These are phyloP conservation scores for Skeletonema grethae DNA, from an alignment of 108 stramenopile species.

Conservation along the genomic window DNA sequence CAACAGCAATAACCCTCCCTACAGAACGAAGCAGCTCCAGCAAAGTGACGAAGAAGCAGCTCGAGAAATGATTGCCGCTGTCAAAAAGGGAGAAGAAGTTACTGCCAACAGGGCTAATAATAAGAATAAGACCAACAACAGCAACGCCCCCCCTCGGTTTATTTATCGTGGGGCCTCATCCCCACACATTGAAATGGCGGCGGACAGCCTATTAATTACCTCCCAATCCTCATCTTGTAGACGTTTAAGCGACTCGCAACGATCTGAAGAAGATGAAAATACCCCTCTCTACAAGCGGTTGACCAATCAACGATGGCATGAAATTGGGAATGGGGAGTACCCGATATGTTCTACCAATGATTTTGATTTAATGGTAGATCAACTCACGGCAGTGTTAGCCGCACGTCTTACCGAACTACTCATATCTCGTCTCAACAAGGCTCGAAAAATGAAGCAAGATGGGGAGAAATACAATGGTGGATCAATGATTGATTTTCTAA, in stretches of 20 bases:
- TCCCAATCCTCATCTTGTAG: not conserved
- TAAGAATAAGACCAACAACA: not conserved
- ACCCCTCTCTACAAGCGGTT: not conserved
- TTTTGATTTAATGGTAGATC: slow-evolving; percentile 39
- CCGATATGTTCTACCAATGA: slow-evolving; percentile 20
- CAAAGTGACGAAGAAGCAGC: no score
- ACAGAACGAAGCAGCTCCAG: no score
- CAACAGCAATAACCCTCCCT: not conserved
- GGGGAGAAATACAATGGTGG: not conserved
- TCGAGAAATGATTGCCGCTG: no score
- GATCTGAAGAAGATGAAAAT: not conserved
- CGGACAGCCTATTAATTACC: not conserved
- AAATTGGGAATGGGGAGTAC: slow-evolving; percentile 30
- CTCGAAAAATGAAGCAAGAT: slow-evolving; percentile 2
- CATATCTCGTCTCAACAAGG: not conserved
- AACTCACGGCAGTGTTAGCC: slow-evolving; percentile 23
- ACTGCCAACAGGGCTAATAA: not conserved
- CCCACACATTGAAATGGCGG: not conserved
- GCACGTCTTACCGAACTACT: slow-evolving; percentile 24
- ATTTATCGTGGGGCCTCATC: not conserved
- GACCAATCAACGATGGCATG: slow-evolving; percentile 43
- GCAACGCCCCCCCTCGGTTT: not conserved
- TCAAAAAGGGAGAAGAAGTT: not conserved
- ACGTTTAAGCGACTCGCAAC: not conserved
- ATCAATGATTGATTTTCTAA: slow-evolving; percentile 15